These are phyloP conservation scores for Tuber indicum DNA, from an alignment of 495 filamentous ascomycete species.

Conservation along the genomic window DNA sequence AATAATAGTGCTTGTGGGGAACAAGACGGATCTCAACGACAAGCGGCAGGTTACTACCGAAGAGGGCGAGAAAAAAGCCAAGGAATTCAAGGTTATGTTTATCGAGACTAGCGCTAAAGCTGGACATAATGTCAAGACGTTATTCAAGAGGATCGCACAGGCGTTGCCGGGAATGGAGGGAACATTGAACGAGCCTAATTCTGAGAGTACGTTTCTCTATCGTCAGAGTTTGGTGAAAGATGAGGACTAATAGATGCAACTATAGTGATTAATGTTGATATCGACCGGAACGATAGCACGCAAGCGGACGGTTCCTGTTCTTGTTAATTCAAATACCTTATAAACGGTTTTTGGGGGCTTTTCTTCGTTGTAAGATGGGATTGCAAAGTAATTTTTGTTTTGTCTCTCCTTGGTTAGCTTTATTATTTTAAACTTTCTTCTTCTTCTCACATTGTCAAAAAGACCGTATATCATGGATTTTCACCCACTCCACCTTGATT, in stretches of 20 bases:
- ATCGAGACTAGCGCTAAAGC: conserved; percentile 98
- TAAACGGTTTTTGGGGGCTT: conserved; percentile 15
- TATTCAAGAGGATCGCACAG: conserved; percentile 96
- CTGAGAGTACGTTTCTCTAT: conserved; percentile 52
- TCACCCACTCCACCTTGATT: not conserved
- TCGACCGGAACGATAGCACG: conserved; percentile 62
- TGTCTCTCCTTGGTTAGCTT: conserved; percentile 33
- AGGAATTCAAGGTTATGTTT: conserved; percentile 93
- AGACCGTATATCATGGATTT: not conserved
- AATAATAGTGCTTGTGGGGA: conserved; percentile 95
- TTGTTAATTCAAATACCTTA: conserved; percentile 10
- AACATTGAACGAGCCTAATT: conserved; percentile 56
- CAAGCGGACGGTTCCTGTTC: conserved; percentile 61
- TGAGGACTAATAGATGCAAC: conserved; percentile 18
- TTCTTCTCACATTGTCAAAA: conserved; percentile 19
- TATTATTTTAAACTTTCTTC: conserved; percentile 42
- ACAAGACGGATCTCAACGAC: conserved; percentile 97
- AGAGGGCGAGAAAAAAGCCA: conserved; percentile 97
- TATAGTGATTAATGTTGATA: conserved; percentile 91
- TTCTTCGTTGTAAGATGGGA: conserved; percentile 4
- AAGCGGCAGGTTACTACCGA: conserved; percentile 91
- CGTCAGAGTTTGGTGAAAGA: conserved; percentile 46
- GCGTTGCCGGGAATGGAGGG: conserved; percentile 97
- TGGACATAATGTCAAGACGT: conserved; percentile 92
- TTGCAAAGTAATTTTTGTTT: conserved; percentile 9